Conservation (phyloP, 2,329 filamentous ascomycete genomes). For the Apiospora hydei region DNA sequence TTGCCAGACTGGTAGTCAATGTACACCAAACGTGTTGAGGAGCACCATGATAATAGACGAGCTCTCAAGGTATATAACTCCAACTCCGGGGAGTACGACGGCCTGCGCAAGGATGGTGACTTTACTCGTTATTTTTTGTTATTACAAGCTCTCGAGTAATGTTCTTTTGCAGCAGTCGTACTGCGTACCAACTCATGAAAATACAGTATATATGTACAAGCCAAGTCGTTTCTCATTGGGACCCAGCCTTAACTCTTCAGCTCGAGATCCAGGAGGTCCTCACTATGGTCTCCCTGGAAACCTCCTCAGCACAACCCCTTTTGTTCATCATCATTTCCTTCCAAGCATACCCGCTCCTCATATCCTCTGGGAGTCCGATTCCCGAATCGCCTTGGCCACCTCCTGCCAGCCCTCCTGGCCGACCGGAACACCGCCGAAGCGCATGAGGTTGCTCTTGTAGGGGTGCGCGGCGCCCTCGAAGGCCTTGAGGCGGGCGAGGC, state of each 20-base stretch:
- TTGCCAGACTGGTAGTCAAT: background rate
- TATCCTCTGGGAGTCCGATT: conserved; percentile 58
- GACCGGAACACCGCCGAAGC: conserved; percentile 68
- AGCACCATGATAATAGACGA: background rate
- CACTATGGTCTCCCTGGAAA: background rate
- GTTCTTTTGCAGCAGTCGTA: background rate
- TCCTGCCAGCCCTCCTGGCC: conserved; percentile 62
- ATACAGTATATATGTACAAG: conserved; percentile 21
- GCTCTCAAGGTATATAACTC: background rate
- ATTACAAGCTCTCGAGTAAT: conserved; percentile 17
- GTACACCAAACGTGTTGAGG: background rate
- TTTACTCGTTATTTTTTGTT: background rate
- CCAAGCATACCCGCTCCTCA: conserved; percentile 39
- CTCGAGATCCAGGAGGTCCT: background rate
- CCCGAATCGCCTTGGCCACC: conserved; percentile 57
- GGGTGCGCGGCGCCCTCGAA: conserved; percentile 95
- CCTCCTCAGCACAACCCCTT: background rate
- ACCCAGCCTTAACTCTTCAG: conserved; percentile 8
- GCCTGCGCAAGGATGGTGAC: background rate
- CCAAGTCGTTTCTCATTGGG: conserved; percentile 2
- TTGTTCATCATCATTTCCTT: background rate
- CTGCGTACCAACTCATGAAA: conserved; percentile 1
- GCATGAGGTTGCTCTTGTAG: conserved; percentile 86
- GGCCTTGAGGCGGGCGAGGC: conserved; percentile 88
- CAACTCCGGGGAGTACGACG: background rate